Percentiles rank a stretch among this genome's conserved stretches.
Conservation (phyloP, 2,329 filamentous ascomycete species). For the Colletotrichum sp. region DNA sequence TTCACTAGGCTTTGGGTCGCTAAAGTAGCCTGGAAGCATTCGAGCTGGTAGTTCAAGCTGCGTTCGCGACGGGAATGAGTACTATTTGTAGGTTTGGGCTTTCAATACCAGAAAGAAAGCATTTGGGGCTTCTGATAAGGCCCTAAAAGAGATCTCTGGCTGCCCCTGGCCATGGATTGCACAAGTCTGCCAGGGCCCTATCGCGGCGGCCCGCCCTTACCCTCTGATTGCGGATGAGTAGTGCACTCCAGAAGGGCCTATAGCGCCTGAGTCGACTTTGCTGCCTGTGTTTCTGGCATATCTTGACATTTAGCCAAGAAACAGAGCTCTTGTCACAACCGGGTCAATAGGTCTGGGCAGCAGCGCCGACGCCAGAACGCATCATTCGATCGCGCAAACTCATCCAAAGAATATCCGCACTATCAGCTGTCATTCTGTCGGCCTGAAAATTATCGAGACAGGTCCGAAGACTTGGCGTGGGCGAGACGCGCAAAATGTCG, state of each 20-base stretch:
- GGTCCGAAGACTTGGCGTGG: not conserved
- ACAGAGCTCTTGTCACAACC: not conserved
- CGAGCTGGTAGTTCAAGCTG: not conserved
- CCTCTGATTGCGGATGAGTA: not conserved
- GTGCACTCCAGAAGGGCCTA: not conserved
- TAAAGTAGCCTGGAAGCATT: not conserved
- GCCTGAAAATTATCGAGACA: not conserved
- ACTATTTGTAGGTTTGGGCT: not conserved
- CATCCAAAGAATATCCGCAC: not conserved
- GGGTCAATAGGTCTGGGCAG: not conserved
- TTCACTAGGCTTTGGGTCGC: not conserved
- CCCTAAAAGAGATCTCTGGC: not conserved
- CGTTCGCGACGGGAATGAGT: accelerated
- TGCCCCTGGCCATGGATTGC: not conserved
- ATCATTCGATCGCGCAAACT: not conserved
- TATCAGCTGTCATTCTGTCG: not conserved
- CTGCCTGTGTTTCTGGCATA: not conserved
- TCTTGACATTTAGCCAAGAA: not conserved
- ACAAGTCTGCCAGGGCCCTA: not conserved
- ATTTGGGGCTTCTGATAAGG: not conserved
- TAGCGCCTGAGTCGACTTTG: not conserved
- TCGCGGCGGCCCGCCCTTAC: not conserved
- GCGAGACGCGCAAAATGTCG: not conserved
- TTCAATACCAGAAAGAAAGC: not conserved
- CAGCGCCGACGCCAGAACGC: not conserved